Evolutionary conservation across 805 yeast genomes (phyloP), one percentile per base, ranked within the genome.

Genomic region (Metschnikowia vanudenii): DNA sequence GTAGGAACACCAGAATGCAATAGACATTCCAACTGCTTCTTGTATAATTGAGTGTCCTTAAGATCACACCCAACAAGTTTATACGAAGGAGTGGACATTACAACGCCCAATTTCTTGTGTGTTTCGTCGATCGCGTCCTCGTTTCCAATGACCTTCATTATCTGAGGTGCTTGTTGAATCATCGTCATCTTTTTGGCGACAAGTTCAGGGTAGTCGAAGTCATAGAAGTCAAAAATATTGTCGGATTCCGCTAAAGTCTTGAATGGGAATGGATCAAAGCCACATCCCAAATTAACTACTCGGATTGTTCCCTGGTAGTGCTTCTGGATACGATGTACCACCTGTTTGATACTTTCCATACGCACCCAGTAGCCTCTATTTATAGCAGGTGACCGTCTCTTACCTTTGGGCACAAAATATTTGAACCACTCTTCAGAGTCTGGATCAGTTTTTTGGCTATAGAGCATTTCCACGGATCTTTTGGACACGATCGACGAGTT

Each of bases 301-400:
- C 67, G 59, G 5, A 78, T 68, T 4, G 55, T 47, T 3, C 46
- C 49, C 3, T 52, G 60, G 19, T 65, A 60, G 9, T 56, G 41
- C 5, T 33, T 48, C 2, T 76, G 60, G n/a, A 86, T 79, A 20
- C 73, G 64, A 22, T 70, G 64, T 12, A 86, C 68, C 33, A 79
- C 64, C 35, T 71, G 70, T 50, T 79, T 74, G 41, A 88, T 82
- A 2, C 88, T 80, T 55, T 83, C 81, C 81, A 87, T 81, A 47
- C 96, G 70, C 10, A 85, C 69, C 91, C 94, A 87, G 63, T 87
- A 87, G 0, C 95, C 95, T 54, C 95, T 67, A 57, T 88, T 88
- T 32, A 87, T 85, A 3, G 86, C 82, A 0, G 96, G 95, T 0
- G 92, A 82, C 38, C 96, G 67, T 60, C 91, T 70, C 41, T 80